Conservation (phyloP, 441 rosid species). For the Gossypium laxum region DNA sequence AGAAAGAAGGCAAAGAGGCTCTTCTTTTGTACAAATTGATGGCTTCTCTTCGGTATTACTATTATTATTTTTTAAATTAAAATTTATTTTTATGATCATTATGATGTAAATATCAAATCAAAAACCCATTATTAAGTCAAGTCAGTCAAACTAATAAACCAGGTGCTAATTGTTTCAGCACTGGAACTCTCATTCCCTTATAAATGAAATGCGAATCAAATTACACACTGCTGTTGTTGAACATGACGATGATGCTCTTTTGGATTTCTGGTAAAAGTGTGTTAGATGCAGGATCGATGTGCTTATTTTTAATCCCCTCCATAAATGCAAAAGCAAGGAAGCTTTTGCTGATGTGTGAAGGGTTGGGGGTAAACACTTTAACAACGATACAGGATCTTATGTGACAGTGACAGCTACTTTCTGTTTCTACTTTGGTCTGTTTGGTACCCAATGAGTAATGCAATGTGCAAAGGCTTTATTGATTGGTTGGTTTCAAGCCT, state of each 20-base stretch:
- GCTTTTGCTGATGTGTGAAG: conserved; percentile 6
- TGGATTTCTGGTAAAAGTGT: background rate
- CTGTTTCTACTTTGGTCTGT: background rate
- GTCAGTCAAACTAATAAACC: conserved; percentile 21
- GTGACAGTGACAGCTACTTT: background rate
- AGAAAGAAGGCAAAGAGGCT: background rate
- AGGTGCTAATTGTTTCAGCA: conserved; percentile 8
- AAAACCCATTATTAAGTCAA: conserved; percentile 16
- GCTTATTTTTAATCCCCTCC: background rate
- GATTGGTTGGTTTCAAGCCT: background rate
- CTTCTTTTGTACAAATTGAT: conserved; percentile 26
- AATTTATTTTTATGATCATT: background rate
- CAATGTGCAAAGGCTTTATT: background rate
- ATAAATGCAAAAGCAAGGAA: background rate
- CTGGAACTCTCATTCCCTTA: background rate
- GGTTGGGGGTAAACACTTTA: background rate
- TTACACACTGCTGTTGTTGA: background rate
- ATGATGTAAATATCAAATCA: conserved; percentile 28
- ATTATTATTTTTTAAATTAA: background rate
- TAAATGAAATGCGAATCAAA: conserved; percentile 7
- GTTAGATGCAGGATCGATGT: background rate
- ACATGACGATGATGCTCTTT: background rate
- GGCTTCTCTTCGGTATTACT: conserved; percentile 7
- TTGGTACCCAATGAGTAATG: background rate
- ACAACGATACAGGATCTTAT: conserved; percentile 3